Percentiles rank a stretch among this genome's conserved stretches.
These are phyloP conservation scores for Kwoniella bestiolae DNA, from an alignment of 768 basidiomycete genomes.

Conservation along the genomic window DNA sequence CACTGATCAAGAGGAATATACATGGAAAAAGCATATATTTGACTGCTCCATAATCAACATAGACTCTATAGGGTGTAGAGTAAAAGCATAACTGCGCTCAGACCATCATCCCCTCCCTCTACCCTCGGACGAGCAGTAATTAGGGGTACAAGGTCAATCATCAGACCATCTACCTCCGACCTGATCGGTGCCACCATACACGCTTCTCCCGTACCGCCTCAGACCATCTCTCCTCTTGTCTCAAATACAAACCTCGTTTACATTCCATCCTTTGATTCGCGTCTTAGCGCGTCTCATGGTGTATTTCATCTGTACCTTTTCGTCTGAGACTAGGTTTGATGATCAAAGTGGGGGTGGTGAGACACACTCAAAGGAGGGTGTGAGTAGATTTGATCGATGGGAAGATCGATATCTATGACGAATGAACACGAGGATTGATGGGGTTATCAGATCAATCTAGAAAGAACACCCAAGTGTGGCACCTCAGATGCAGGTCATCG, in stretches of 20 bases:
- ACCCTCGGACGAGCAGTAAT: background rate
- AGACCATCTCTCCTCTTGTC: background rate
- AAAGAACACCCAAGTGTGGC: no score
- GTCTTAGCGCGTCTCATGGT: background rate
- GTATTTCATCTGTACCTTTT: background rate
- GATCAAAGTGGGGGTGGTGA: background rate
- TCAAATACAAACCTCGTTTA: no score
- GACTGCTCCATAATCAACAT: no score
- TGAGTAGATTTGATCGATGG: no score
- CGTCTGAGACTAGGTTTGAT: background rate
- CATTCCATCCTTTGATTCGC: slow-evolving; percentile 5
- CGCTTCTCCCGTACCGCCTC: background rate
- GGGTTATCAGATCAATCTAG: no score
- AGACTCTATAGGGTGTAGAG: no score
- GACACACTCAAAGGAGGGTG: background rate
- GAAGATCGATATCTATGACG: no score
- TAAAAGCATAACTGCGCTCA: no score
- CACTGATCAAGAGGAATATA: background rate
- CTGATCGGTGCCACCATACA: background rate
- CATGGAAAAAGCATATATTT: no score
- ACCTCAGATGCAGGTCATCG: no score
- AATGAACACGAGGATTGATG: no score
- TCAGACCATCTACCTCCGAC: background rate
- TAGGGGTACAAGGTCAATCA: background rate
- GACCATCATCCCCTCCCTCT: no score